Percentiles rank a stretch among this genome's conserved stretches.
phyloP scores from a whole-genome alignment of 1,284 basidiomycete species.

The Cutaneotrichosporon dermatis region DNA sequence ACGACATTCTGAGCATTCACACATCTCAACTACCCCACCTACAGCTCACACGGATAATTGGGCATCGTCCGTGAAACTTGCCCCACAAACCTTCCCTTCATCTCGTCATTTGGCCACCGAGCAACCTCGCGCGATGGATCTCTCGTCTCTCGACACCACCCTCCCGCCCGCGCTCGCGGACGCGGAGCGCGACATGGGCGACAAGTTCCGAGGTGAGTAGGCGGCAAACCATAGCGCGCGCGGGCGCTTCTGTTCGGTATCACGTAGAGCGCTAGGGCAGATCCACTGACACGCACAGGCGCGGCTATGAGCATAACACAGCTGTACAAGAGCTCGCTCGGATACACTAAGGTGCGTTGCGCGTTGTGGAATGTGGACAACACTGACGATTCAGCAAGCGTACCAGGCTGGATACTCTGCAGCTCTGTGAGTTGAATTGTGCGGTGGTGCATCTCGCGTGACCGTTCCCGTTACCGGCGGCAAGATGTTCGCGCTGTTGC shows the following conservation, averaged over 20 bases:
- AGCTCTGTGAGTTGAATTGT: slow-evolving; percentile 38
- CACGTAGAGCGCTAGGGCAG: too few relatives aligned
- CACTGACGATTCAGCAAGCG: slow-evolving; percentile 39
- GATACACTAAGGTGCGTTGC: slow-evolving; percentile 46
- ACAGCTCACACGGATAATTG: too few relatives aligned
- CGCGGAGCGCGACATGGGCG: slow-evolving; percentile 50
- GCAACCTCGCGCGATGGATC: slow-evolving; percentile 33
- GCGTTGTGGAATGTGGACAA: background rate
- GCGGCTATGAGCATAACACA: slow-evolving; percentile 49
- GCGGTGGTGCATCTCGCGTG: background rate
- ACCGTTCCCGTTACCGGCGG: too few relatives aligned
- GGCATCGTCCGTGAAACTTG: too few relatives aligned
- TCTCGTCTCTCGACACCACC: slow-evolving; percentile 45
- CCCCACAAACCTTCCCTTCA: too few relatives aligned
- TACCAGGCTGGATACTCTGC: slow-evolving; percentile 49
- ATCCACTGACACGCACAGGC: slow-evolving; percentile 26
- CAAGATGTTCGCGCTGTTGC: too few relatives aligned
- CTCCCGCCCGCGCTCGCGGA: slow-evolving; percentile 46
- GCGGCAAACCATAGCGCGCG: too few relatives aligned
- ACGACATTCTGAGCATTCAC: too few relatives aligned
- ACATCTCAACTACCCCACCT: too few relatives aligned
- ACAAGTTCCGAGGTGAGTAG: slow-evolving; percentile 51
- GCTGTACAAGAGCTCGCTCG: slow-evolving; percentile 47
- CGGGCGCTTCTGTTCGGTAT: too few relatives aligned
- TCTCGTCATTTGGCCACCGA: background rate